Base-by-base conservation (phyloP, 371 early-diverging fungal species). In the Mucor ambiguus region DNA sequence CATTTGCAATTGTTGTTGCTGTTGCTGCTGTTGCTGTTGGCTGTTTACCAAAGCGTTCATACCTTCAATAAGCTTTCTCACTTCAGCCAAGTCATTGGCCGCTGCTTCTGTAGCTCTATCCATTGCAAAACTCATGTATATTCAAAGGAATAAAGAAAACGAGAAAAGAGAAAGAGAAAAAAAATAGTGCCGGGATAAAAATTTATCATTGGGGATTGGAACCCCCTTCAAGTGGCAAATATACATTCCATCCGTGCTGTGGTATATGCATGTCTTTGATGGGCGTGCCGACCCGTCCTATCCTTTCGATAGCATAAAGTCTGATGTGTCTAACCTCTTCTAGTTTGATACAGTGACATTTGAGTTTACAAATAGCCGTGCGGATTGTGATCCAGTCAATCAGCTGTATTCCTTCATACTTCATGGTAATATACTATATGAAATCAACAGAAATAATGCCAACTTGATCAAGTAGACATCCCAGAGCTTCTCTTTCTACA, bases 51-150 rank as follows among this genome's bases (percentile, higher is more conserved):
- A 65, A 14, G 79, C 74, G 65, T 74, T 83, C 81, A 83, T 83
- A 32, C 81, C 79, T 61, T 83, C 83, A 37, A 83, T 77, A 29
- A 83, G 74, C 58, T 83, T 83, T 60, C 83, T 61, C 18, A 83
- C 79, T 66, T 83, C 81, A 44, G 83, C 83, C 55, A 83, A 68
- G 64, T 83, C 79, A 52, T 75, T 77, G 12, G 80, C 83, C 43
- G 82, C 82, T 58, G 78, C 76, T 72, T 81, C 81, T 33, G 75
- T 70, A 44, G 76, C 81, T 78, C 81, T 78, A 62, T 81, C 81
- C 81, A 81, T 69, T 28, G 43, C 58, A 46, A 58, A 64, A 30
- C 22, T 61, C 48, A 61, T 61, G 57, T 49, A 56, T n/a, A 20
- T 16, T 10, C 57, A 56, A 56, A 56, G 30, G 18, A 56, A 33